A percentile compares a stretch with the other conserved stretches of the same genome.
phyloP scores from a whole-genome alignment of 495 filamentous ascomycete species.

The Aspergillus ostianus region DNA sequence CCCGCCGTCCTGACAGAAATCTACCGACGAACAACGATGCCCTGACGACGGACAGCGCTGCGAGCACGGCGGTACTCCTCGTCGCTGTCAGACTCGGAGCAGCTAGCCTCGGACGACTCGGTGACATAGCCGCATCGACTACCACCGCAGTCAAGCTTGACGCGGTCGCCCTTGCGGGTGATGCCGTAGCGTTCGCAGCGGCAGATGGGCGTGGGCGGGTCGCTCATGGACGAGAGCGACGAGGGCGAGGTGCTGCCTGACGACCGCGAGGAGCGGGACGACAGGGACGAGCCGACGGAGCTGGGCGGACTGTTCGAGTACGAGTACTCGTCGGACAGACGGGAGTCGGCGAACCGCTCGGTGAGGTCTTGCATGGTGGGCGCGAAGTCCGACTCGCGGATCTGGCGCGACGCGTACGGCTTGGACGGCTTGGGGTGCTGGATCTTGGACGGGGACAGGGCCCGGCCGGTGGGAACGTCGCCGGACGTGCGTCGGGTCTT shows the following conservation, averaged over 20 bases:
- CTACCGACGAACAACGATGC: constrained; percentile 67
- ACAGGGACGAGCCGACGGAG: constrained; percentile 70
- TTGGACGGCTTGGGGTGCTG: constrained; percentile 84
- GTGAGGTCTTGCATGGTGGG: constrained; percentile 71
- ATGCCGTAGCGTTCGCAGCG: constrained; percentile 94
- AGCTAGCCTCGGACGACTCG: constrained; percentile 50
- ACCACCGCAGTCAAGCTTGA: constrained; percentile 93
- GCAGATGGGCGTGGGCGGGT: constrained; percentile 63
- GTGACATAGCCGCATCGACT: constrained; percentile 76
- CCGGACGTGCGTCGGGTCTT: constrained; percentile 37
- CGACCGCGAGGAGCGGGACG: constrained; percentile 73
- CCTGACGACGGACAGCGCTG: constrained; percentile 64
- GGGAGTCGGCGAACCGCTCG: constrained; percentile 66
- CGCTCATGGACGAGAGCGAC: constrained; percentile 70
- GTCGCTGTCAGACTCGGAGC: constrained; percentile 59
- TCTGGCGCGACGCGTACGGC: constrained; percentile 78
- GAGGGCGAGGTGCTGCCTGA: constrained; percentile 67
- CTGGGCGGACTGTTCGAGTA: constrained; percentile 66
- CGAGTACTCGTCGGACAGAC: constrained; percentile 67
- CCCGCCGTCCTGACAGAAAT: constrained; percentile 1
- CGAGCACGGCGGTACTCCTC: constrained; percentile 52
- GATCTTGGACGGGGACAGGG: constrained; percentile 85
- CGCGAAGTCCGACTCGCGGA: constrained; percentile 75
- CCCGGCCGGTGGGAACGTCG: constrained; percentile 80
- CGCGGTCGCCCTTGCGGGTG: constrained; percentile 83